Conservation (phyloP, 2,329 filamentous ascomycete genomes). For the Aspergillus ruber region DNA sequence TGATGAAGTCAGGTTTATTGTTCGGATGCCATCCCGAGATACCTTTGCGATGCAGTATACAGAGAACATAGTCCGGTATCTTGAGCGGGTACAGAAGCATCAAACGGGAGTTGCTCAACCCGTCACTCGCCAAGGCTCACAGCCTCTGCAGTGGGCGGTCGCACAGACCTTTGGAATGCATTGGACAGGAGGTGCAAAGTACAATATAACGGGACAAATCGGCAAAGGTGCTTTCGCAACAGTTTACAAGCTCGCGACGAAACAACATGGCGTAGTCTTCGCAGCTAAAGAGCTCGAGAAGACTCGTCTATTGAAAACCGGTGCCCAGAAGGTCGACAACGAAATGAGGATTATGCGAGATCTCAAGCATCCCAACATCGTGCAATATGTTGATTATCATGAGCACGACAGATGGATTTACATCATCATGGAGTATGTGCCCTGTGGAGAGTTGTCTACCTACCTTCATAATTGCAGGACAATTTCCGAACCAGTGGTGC, state of each 20-base stretch:
- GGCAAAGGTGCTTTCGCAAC: constrained; percentile 93
- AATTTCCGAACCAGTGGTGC: constrained; percentile 63
- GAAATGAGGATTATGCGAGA: constrained; percentile 94
- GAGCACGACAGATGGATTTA: constrained; percentile 76
- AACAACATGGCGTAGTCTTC: constrained; percentile 73
- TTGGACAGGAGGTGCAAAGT: constrained; percentile 73
- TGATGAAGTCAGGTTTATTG: constrained; percentile 71
- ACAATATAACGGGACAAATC: constrained; percentile 74
- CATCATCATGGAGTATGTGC: constrained; percentile 95
- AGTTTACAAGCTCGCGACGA: constrained; percentile 83
- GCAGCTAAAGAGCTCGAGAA: constrained; percentile 96
- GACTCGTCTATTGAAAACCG: constrained; percentile 86
- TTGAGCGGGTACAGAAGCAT: constrained; percentile 37
- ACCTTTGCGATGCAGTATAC: constrained; percentile 62
- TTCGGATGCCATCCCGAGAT: constrained; percentile 73
- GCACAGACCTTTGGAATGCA: constrained; percentile 58
- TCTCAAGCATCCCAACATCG: constrained; percentile 80
- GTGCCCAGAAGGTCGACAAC: constrained; percentile 84
- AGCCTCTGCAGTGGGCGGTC: constrained; percentile 29
- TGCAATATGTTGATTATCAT: constrained; percentile 82
- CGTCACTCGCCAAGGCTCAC: constrained; percentile 17
- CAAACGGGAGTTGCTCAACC: constrained; percentile 15
- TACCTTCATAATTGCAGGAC: constrained; percentile 57
- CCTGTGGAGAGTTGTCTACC: constrained; percentile 73
- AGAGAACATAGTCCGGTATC: constrained; percentile 63